Percentiles rank a stretch among this genome's conserved stretches.
These are phyloP conservation scores for Hydrangea macrophylla DNA, from an alignment of 148 eudicot species.

Conservation along the genomic window DNA sequence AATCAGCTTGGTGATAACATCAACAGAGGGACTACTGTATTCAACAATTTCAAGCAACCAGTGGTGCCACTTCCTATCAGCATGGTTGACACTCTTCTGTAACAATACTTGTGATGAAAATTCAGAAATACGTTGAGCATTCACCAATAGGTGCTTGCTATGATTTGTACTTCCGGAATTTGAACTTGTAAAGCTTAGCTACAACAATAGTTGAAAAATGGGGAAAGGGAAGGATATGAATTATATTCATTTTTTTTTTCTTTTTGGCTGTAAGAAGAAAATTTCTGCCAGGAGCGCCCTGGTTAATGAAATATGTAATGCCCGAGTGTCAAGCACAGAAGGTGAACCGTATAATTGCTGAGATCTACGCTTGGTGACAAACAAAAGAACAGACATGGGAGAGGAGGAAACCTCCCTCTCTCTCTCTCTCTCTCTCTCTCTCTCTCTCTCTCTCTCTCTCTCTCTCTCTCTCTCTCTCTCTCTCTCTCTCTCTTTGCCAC, in stretches of 20 bases:
- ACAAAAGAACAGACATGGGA: not conserved
- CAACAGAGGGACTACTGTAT: slow-evolving; percentile 20
- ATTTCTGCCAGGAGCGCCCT: not conserved
- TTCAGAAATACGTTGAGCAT: not conserved
- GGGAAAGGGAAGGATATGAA: not conserved
- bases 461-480: not conserved
- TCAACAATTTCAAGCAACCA: slow-evolving; percentile 42
- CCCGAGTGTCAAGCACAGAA: not conserved
- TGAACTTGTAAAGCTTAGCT: not conserved
- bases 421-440: not conserved
- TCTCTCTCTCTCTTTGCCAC: not conserved
- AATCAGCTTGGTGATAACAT: slow-evolving; percentile 21
- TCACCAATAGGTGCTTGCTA: not conserved
- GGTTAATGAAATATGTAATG: not conserved
- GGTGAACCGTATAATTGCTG: slow-evolving; percentile 1
- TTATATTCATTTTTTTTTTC: too few relatives aligned
- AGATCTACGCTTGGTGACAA: not conserved
- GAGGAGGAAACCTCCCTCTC: not conserved
- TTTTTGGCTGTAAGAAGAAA: not conserved
- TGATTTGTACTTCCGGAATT: not conserved
- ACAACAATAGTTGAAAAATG: not conserved
- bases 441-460: not conserved
- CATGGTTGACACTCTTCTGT: slow-evolving; percentile 21
- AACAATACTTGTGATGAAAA: slow-evolving; percentile 13
- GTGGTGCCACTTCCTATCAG: slow-evolving; percentile 36